A percentile compares a stretch with the other conserved stretches of the same genome.
These are phyloP conservation scores for Lagenaria siceraria DNA, from an alignment of 306 rosid species.

Conservation along the genomic window DNA sequence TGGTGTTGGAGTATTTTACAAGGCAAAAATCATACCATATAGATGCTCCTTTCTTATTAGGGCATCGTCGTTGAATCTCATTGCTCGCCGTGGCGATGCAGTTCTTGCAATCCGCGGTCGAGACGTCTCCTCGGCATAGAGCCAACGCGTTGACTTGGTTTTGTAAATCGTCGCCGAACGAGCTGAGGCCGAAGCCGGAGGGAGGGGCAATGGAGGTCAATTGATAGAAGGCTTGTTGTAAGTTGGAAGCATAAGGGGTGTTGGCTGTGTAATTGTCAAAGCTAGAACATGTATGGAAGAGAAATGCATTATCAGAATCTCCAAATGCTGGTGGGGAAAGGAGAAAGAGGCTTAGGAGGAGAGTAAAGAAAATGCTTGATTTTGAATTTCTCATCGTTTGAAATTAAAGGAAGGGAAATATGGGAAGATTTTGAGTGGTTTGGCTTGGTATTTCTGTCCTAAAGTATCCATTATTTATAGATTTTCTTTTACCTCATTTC, in stretches of 20 bases:
- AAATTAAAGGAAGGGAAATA: neutral
- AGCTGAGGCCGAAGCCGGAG: neutral
- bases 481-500: neutral
- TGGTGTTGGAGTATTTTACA: constrained; percentile 18
- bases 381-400: neutral
- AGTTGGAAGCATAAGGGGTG: constrained; percentile 13
- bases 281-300: constrained; percentile 33
- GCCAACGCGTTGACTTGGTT: constrained; percentile 21
- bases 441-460: neutral
- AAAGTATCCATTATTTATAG: neutral
- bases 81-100: constrained; percentile 9
- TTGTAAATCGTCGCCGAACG: neutral
- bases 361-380: neutral
- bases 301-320: constrained; percentile 15
- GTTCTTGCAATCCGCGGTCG: constrained; percentile 3
- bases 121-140: constrained; percentile 28
- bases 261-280: constrained; percentile 26
- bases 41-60: constrained; percentile 18
- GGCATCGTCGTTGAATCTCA: constrained; percentile 6
- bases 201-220: constrained; percentile 3
- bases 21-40: constrained; percentile 28
- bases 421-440: neutral
- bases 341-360: neutral
- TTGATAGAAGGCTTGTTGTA: constrained; percentile 7
- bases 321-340: neutral